phyloP scores from a whole-genome alignment of 208 protist species.

The Wallacemonas sp. region DNA sequence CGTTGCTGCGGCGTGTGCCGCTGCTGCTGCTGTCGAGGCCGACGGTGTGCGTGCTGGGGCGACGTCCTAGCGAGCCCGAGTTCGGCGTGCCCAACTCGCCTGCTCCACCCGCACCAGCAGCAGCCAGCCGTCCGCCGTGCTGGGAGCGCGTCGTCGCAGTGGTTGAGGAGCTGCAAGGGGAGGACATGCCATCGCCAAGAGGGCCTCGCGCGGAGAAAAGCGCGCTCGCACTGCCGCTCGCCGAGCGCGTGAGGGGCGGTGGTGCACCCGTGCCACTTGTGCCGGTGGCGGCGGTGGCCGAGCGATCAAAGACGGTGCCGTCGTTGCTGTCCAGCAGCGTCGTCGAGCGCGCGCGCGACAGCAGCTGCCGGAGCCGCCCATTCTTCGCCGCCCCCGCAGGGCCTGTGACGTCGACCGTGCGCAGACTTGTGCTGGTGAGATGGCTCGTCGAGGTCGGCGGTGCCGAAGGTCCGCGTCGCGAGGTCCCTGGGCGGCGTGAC shows the following conservation, averaged over 20 bases:
- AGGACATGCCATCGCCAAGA: background rate
- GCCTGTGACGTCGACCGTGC: background rate
- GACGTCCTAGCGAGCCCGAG: too few species aligned
- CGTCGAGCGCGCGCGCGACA: background rate
- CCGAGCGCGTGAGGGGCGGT: background rate
- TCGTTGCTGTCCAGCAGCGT: background rate
- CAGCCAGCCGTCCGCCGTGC: background rate
- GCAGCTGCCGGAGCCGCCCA: background rate
- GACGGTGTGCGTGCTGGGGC: too few species aligned
- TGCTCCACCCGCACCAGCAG: too few species aligned
- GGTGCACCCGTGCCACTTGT: background rate
- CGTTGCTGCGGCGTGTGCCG: conserved; percentile 11
- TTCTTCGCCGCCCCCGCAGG: too few species aligned
- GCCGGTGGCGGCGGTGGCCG: background rate
- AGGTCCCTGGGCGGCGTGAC: too few species aligned
- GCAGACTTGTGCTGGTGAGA: background rate
- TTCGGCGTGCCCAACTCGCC: too few species aligned
- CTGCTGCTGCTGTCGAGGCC: background rate
- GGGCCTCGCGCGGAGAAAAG: background rate
- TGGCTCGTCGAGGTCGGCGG: too few species aligned
- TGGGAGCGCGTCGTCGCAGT: background rate
- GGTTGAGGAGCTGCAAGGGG: background rate
- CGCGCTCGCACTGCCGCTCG: background rate
- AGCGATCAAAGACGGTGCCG: background rate
- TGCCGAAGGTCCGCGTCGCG: too few species aligned